Evolutionary conservation across 441 rosid species (phyloP).

Genomic region (Cnidoscolus chayamansa): DNA sequence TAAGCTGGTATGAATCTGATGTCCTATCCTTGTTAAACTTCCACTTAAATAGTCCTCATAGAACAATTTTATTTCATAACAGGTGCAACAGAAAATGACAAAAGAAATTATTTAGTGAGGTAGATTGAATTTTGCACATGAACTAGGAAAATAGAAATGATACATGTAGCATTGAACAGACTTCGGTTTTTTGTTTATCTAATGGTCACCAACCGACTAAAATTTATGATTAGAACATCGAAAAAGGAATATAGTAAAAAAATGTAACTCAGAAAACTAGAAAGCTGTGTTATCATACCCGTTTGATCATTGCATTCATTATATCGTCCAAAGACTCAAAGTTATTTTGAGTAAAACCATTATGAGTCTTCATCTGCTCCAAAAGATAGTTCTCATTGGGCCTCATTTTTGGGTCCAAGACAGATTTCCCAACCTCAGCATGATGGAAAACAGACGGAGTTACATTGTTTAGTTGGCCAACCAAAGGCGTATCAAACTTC

Average conservation of each 20-base stretch:
- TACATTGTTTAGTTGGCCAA: conserved; percentile 35
- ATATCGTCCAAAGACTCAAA: conserved; percentile 63
- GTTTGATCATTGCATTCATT: conserved; percentile 60
- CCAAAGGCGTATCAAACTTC: conserved; percentile 36
- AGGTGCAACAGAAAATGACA: neutral
- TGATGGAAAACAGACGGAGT: conserved; percentile 33
- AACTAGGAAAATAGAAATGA: neutral
- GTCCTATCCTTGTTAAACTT: too few relatives aligned
- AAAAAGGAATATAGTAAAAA: conserved; percentile 12
- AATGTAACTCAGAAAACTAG: conserved; percentile 3
- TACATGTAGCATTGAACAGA: neutral
- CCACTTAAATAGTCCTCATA: neutral
- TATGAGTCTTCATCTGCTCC: conserved; percentile 47
- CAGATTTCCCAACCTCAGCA: conserved; percentile 39
- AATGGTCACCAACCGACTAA: neutral
- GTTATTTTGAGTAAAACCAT: conserved; percentile 42
- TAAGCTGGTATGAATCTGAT: neutral
- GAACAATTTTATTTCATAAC: neutral
- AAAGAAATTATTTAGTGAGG: neutral
- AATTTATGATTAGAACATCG: neutral
- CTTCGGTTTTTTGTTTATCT: neutral
- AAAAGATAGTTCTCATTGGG: conserved; percentile 35
- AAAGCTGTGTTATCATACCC: conserved; percentile 39
- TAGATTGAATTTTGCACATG: neutral
- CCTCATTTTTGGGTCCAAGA: conserved; percentile 39